Evolutionary conservation across 2,329 filamentous ascomycete genomes (phyloP), one percentile per base, ranked within the genome.

Genomic region (Lasiodiplodia sp.): DNA sequence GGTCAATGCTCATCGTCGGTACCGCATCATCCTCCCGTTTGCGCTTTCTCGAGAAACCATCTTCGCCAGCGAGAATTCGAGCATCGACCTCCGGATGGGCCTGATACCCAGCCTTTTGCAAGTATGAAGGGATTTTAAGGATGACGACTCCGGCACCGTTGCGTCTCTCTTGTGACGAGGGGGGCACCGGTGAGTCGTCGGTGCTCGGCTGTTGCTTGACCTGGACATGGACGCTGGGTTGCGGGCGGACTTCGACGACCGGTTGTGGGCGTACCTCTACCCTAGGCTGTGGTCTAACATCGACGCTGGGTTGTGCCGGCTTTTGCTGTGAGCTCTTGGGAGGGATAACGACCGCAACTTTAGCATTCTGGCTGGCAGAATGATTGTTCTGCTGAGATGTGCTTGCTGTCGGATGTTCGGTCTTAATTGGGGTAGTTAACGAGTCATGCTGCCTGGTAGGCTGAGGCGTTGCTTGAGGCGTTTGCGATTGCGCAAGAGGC

Each of bases 1-100:
- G 92, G 75, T 96, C 93, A 2, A 93, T 83, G 52, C 88, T 88
- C 55, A 90, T 80, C 18, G 87, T 84, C 23, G 91, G 82, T 2
- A 87, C 79, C 62, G 87, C 84, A 8, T 86, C 78, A 25, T 83
- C 81, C 28, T 84, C 82, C 47, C 81, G 80, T 69, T 87, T 89
- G 68, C 85, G 77, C 73, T 88, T 91, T 71, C 87, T 75, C 8
- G 74, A 74, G 7, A 72, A 49, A n/a, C 66, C 69, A 25, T 72
- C 71, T 10, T 69, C 69, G 18, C 69, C 57, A n/a, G 63, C 63
- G 14, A 58, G 56, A 18, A 70, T 74, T 62, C 79, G 77, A 12
- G 76, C 71, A 16, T 78, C 68, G 10, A 79, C 73, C 47, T 79
- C 75, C 53, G 81, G 76, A 68, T 81, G 79, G 16, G 76, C 74